These are phyloP conservation scores for Capronia epimyces DNA, from an alignment of 2,329 filamentous ascomycete genomes.

Conservation along the genomic window DNA sequence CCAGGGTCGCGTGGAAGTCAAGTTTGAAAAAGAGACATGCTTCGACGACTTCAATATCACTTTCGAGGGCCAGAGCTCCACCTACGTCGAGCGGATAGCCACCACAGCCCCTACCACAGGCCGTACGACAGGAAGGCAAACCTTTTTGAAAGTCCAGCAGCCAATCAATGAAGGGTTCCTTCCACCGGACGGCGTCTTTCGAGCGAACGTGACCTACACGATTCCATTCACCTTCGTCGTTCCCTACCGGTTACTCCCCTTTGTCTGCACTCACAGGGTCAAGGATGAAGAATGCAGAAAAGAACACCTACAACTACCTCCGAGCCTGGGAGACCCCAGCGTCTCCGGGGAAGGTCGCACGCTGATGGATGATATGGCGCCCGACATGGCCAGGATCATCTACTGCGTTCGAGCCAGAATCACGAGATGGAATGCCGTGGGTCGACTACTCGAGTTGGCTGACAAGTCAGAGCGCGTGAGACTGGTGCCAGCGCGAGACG, in stretches of 20 bases:
- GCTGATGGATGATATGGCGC: slow-evolving; percentile 56
- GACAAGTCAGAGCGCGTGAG: slow-evolving; percentile 53
- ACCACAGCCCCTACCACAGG: slow-evolving; percentile 49
- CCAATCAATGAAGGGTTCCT: slow-evolving; percentile 52
- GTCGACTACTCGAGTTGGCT: slow-evolving; percentile 43
- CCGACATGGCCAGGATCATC: slow-evolving; percentile 56
- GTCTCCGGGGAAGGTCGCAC: slow-evolving; percentile 46
- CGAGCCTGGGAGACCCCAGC: slow-evolving; percentile 56
- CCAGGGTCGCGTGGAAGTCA: slow-evolving; percentile 31
- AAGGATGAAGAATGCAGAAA: slow-evolving; percentile 49
- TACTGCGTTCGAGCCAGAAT: slow-evolving; percentile 52
- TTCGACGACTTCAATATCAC: slow-evolving; percentile 32
- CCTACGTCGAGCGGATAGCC: slow-evolving; percentile 49
- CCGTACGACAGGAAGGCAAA: slow-evolving; percentile 53
- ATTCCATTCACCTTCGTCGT: slow-evolving; percentile 62
- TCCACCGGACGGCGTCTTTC: slow-evolving; percentile 51
- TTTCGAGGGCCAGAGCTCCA: slow-evolving; percentile 31
- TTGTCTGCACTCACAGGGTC: slow-evolving; percentile 52
- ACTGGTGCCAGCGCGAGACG: slow-evolving; percentile 54
- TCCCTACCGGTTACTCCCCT: slow-evolving; percentile 55
- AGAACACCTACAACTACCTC: slow-evolving; percentile 55
- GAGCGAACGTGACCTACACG: slow-evolving; percentile 51
- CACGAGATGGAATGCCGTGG: slow-evolving; percentile 39
- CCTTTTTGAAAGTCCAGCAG: slow-evolving; percentile 58
- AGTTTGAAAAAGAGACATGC: slow-evolving; percentile 30